phyloP scores from a whole-genome alignment of 345 rosid species.

The Erysimum cheiranthoides region DNA sequence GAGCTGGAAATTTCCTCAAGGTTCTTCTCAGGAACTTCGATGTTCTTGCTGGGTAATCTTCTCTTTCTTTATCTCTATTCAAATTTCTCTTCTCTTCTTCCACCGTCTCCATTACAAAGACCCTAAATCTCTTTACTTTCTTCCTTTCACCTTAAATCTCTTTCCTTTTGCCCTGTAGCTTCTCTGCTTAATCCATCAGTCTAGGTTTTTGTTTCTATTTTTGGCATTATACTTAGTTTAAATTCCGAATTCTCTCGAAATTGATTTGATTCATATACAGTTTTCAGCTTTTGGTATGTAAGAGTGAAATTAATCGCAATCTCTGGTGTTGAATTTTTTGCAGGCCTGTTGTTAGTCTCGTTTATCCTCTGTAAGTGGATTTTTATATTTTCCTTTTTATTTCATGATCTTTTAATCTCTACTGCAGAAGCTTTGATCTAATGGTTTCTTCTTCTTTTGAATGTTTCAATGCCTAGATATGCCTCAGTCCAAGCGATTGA shows the following conservation, averaged over 20 bases:
- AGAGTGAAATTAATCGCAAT: conserved; percentile 5
- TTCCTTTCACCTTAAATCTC: not conserved
- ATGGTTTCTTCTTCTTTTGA: conserved; percentile 20
- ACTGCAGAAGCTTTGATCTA: conserved; percentile 9
- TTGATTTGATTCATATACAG: not conserved
- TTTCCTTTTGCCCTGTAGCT: not conserved
- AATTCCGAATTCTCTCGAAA: not conserved
- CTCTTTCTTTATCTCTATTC: not conserved
- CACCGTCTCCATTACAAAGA: not conserved
- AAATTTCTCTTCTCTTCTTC: conserved; percentile 11
- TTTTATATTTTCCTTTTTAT: not conserved
- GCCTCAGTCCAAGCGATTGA: conserved; percentile 90
- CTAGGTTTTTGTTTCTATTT: conserved; percentile 4
- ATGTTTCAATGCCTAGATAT: conserved; percentile 55
- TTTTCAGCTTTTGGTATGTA: conserved; percentile 10
- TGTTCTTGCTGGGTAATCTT: conserved; percentile 84
- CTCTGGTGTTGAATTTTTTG: conserved; percentile 34
- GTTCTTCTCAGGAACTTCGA: conserved; percentile 78
- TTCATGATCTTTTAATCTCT: not conserved
- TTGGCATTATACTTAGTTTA: not conserved
- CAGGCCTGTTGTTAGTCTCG: conserved; percentile 94
- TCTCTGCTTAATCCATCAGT: not conserved
- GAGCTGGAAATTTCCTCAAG: conserved; percentile 67
- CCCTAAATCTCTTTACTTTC: not conserved
- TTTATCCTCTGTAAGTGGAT: conserved; percentile 87